Evolutionary conservation across 345 rosid species (phyloP), one percentile per base, ranked within the genome.

Genomic region (Anacardium occidentale): DNA sequence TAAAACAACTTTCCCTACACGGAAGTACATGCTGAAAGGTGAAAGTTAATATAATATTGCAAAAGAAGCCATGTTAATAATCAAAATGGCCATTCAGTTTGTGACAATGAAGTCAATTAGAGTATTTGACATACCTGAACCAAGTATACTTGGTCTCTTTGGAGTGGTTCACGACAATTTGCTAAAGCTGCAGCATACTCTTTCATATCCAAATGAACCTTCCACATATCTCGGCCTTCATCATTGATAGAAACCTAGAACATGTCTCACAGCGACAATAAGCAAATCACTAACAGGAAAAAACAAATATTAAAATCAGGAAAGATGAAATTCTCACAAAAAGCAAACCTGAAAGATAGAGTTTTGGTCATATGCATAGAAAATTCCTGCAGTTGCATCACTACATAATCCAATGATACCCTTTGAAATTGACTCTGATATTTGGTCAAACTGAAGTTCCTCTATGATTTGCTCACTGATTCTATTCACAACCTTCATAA

Each of bases 191-290:
- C 93, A 84, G 97, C 93, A 83, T 87, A 95, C 72, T 85, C 97
- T 79, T 88, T 95, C 91, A 95, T 84, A 84, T 93, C 91, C 74
- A 93, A 86, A 82, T 95, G 89, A 69, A 95, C 97, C 90, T 90
- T 95, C 99, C 99, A 95, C 99, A 95, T 95, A 82, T 93, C 97
- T 67, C 96, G 87, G 66, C 90, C 91, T 89, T 95, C 99, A 25
- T 95, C 99, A 80, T 80, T 84, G 69, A 95, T 94, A 71, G 99
- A 92, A 51, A 95, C 97, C 99, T 95, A 77, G 2, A 78, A 76
- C 53, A 70, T 80, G 67, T 72, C 71, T 69, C 60, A 71, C 72
- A 59, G 70, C 22, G 21, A 37, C 26, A 56, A 25, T 72, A 75
- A 70, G 14, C 29, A 22, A 57, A 62, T 29, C 68, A 53, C 34